Base-by-base conservation (phyloP, 2,329 filamentous ascomycete species). In the Trichothecium sympodiale region DNA sequence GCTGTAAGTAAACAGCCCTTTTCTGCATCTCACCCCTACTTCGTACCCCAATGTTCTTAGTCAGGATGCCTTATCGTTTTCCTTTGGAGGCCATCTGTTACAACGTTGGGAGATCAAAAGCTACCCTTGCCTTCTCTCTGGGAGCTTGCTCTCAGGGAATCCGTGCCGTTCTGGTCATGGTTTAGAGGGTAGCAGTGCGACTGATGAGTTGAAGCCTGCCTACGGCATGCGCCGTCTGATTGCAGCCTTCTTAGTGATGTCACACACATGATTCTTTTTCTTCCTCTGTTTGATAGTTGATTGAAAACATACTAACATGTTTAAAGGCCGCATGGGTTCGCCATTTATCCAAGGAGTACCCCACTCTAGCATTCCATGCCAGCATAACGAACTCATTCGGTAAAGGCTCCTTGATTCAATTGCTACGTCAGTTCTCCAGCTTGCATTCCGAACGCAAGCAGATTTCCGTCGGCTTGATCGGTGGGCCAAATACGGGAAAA, bases 211-310 rank as follows among this genome's bases (percentile, higher is more conserved):
- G 91, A 96, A 82, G 69, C 69, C 76, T 77, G 74, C 74, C 76
- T 74, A 74, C 70, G 64, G 73, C 67, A 52, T 59, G 57, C 56
- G 39, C 37, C 43, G 29, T 37, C 71, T 65, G 63, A 64, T 88
- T 78, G 82, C 76, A 75, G 74, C 74, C 70, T 83, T 96, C 91
- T 94, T 98, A 98, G 91, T 96, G 82, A 85, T 82, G 84, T 83
- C 81, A 82, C 88, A 89, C 74, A 98, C 66, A 70, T 39, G n/a
- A 17, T 30, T 25, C 28, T 29, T 30, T 13, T 16, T 12, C 23
- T 27, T 30, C 23, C 27, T 32, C 7, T 13, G 62, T 50, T 52
- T 45, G 20, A 4, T 17, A 10, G 4, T 14, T 34, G 18, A 8
- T 30, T 18, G n/a, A 34, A 17, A 20, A 35, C 17, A 38, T 29